Evolutionary conservation across 495 filamentous ascomycete species (phyloP), one percentile per base, ranked within the genome.

Genomic region (Melanomma pulvis-pyrius): DNA sequence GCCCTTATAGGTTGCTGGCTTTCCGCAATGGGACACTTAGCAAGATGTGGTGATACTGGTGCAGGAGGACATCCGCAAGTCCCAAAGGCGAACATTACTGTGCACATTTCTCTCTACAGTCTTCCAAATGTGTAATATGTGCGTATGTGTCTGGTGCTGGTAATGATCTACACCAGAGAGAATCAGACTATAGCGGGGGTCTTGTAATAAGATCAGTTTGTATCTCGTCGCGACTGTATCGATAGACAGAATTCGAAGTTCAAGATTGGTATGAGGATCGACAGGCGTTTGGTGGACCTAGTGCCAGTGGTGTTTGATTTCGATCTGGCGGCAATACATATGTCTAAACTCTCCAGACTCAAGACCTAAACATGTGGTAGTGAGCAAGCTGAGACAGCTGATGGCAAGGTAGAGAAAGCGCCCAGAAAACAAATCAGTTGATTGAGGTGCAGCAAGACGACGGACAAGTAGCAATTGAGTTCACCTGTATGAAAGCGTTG

Each of bases 21-120:
- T 32, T 57, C 62, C 52, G 2, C 29, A 0, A 11, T 13, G 49
- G 62, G 66, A 29, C 39, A 57, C 22, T 62, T 52, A 12, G 25
- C 19, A 47, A 15, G 9, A 44, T 70, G 66, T 11, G 56, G 51
- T 30, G 15, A 58, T 22, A 12, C 44, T 7, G 69, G 69, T 17
- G 50, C 29, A 2, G 64, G 65, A 5, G 69, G 64, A 32, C 69
- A 71, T 13, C 60, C 69, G 57, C 69, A 71, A 39, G 48, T 65
- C 15, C 29, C 21, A 26, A 25, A 25, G 5, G 50, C 41, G 50
- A 68, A 71, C 30, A 57, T 28, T 15, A 71, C 47, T 0, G 13
- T 11, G 36, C 69, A 71, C 69, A 71, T 71, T 4, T 2, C 11
- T 50, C 12, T 9, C 19, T 25, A 4, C 5, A 34, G 9, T 11